phyloP scores from a whole-genome alignment of 139 green algal species.

The Auxenochlorella protothecoides region DNA sequence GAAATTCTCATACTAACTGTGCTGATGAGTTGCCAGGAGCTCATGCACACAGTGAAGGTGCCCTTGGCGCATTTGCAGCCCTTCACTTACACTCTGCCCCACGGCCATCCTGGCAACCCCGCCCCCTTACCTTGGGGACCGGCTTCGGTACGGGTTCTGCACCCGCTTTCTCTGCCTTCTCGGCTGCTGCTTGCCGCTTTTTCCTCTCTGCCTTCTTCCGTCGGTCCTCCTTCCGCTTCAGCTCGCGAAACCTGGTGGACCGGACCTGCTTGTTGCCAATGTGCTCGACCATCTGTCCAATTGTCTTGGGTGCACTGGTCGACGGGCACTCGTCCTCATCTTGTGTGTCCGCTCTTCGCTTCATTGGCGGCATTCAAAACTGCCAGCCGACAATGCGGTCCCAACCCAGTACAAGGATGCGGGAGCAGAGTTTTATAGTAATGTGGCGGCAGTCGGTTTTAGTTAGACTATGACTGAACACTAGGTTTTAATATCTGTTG shows the following conservation, averaged over 20 bases:
- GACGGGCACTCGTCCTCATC: not conserved
- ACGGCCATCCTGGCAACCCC: not conserved
- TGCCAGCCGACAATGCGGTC: too few species aligned
- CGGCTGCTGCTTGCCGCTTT: slow-evolving; percentile 51
- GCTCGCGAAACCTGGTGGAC: slow-evolving; percentile 59
- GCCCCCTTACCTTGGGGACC: not conserved
- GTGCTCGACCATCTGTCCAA: slow-evolving; percentile 60
- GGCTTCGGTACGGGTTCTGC: not conserved
- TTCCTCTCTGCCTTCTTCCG: slow-evolving; percentile 52
- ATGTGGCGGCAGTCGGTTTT: too few species aligned
- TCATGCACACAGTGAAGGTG: too few species aligned
- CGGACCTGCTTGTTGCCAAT: slow-evolving; percentile 82
- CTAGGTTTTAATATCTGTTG: too few species aligned
- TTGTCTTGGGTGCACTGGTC: slow-evolving; percentile 1
- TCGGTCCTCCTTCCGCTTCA: slow-evolving; percentile 70
- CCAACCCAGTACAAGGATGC: too few species aligned
- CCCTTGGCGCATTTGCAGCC: too few species aligned
- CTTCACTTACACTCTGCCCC: too few species aligned
- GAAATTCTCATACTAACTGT: not conserved
- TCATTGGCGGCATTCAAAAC: slow-evolving; percentile 6
- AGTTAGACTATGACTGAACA: too few species aligned
- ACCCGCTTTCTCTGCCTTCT: slow-evolving; percentile 48
- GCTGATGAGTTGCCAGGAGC: too few species aligned
- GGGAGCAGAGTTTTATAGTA: too few species aligned
- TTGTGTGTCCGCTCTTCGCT: slow-evolving; percentile 13